Evolutionary conservation across 2,329 filamentous ascomycete species (phyloP), one percentile per base, ranked within the genome.

Genomic region (Sclerotinia trifoliorum): DNA sequence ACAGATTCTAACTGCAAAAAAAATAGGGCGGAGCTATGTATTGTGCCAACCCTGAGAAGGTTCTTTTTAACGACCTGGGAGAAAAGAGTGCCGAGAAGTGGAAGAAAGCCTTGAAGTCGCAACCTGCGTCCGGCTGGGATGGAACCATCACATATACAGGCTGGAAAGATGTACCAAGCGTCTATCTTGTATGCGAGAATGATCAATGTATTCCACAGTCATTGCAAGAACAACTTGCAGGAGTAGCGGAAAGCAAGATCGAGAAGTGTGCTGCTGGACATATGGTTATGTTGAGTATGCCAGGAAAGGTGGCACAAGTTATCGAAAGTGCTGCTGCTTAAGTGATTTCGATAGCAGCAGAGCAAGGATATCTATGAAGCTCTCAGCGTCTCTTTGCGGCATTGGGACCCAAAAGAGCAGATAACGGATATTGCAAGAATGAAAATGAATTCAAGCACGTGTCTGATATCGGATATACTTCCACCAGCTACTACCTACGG

Each of bases 101-200:
- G 19, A 21, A 56, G 32, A 39, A 56, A 17, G 29, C 19, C 10
- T 7, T 35, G 0, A 56, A 56, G 35, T 39, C 29, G 17, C 54
- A 56, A 11, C 32, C 19, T 56, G 10, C 29, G 32, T 56, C 29
- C 32, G 29, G 54, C 15, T 39, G 32, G 54, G 32, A 39, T 39
- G 32, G 32, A 56, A 56, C 19, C 29, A 39, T 56, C n/a, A 56
- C 54, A n/a, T 56, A 56, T 39, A 32, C 54, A 39, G 29, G 54
- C 19, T 56, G 32, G 54, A 56, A 35, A 39, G 32, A 39, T 56
- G 32, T 56, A 8, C 32, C 54, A 56, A 35, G 32, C 10, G 54
- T 56, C 17, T 56, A 56, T 19, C 54, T 56, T 19, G 32, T 56
- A 39, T 39, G 54, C n/a, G 54, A 56, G 54, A 56, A 56, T 56